Evolutionary conservation across 1,284 basidiomycete genomes (phyloP).

Genomic region (Apiotrichum gracile): DNA sequence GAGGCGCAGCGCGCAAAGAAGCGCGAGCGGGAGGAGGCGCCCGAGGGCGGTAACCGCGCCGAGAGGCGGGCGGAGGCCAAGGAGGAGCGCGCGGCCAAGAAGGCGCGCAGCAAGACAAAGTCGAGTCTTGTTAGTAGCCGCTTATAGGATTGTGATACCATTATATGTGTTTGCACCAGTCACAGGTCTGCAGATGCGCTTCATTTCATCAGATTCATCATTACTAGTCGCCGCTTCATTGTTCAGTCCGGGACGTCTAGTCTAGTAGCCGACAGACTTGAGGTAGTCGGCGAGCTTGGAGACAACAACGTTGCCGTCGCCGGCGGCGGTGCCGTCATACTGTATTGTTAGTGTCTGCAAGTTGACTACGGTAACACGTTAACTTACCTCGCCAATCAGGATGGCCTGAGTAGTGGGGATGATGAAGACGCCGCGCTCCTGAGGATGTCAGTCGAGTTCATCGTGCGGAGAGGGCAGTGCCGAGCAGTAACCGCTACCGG

Average conservation of each 20-base stretch:
- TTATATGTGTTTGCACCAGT: neutral
- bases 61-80: slow-evolving; percentile 3
- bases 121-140: neutral
- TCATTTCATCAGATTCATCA: neutral
- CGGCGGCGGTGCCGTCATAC: slow-evolving; percentile 59
- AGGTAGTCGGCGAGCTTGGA: slow-evolving; percentile 76
- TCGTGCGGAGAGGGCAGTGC: too few relatives aligned
- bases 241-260: neutral
- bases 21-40: slow-evolving; percentile 1
- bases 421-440: slow-evolving; percentile 75
- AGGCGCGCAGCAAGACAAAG: neutral
- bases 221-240: neutral
- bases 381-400: slow-evolving; percentile 62
- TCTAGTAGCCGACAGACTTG: slow-evolving; percentile 53
- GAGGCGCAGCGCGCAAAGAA: slow-evolving; percentile 5
- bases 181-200: too few relatives aligned
- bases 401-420: slow-evolving; percentile 86
- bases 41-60: neutral
- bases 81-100: slow-evolving; percentile 1
- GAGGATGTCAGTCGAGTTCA: slow-evolving; percentile 5
- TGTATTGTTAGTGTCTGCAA: slow-evolving; percentile 6
- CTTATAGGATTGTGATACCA: neutral
- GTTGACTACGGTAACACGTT: too few relatives aligned
- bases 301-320: slow-evolving; percentile 67
- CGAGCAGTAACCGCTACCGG: too few relatives aligned